These are phyloP conservation scores for Umbilicaria muhlenbergii DNA, from an alignment of 495 filamentous ascomycete species.

Conservation along the genomic window DNA sequence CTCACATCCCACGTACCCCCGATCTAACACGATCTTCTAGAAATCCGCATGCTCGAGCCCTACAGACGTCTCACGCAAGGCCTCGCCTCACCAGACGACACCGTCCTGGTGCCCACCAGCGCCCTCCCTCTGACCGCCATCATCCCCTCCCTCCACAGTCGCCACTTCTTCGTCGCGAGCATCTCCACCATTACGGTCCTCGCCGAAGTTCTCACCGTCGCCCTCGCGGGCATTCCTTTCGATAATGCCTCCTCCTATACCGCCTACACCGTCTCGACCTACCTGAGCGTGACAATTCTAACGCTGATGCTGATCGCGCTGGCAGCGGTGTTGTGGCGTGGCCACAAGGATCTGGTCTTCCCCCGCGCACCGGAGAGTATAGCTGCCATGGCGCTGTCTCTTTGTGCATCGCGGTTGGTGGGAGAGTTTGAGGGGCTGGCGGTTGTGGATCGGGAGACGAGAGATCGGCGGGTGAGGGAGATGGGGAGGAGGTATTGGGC, in stretches of 20 bases:
- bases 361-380: conserved; percentile 2
- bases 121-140: conserved; percentile 23
- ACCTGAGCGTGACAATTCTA: conserved; percentile 20
- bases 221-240: conserved; percentile 24
- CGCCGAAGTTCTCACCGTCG: conserved; percentile 22
- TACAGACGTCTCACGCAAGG: conserved; percentile 15
- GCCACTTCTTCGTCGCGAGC: conserved; percentile 16
- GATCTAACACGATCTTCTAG: not conserved
- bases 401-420: conserved; percentile 5
- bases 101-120: conserved; percentile 19
- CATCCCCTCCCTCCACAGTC: conserved; percentile 17
- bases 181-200: conserved; percentile 20
- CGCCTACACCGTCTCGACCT: conserved; percentile 18
- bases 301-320: conserved; percentile 21
- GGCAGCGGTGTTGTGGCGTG: conserved; percentile 12
- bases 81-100: conserved; percentile 14
- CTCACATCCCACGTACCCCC: not conserved
- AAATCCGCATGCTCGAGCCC: conserved; percentile 10
- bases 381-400: not conserved
- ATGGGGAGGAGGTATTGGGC: conserved; percentile 5
- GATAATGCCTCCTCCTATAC: conserved; percentile 19
- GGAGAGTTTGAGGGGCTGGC: conserved; percentile 1
- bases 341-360: not conserved
- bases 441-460: not conserved
- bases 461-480: not conserved